Evolutionary conservation across 106 monocot genomes (phyloP).

Genomic region (Allium sativum): DNA sequence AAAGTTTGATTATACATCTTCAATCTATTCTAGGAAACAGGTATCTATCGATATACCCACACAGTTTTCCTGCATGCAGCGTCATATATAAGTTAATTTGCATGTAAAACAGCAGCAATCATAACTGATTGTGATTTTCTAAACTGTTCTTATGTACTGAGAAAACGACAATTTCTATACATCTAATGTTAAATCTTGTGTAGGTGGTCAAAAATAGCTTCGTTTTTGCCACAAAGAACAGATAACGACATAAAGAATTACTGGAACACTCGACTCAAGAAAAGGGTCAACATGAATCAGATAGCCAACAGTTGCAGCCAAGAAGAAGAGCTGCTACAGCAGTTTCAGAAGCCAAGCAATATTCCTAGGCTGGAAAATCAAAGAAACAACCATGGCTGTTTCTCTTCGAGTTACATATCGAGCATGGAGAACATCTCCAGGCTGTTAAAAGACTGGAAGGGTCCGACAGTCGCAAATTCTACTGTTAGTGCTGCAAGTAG

Average conservation of each 20-base stretch:
- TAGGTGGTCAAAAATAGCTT: constrained; percentile 68
- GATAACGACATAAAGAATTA: constrained; percentile 79
- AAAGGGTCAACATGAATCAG: constrained; percentile 29
- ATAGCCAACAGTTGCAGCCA: neutral
- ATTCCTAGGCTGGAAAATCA: neutral
- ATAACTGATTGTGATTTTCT: neutral
- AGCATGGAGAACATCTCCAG: constrained; percentile 49
- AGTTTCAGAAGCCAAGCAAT: neutral
- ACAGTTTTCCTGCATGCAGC: no score
- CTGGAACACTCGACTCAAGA: constrained; percentile 79
- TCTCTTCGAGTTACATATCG: constrained; percentile 24
- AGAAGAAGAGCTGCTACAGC: constrained; percentile 1
- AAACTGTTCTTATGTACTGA: neutral
- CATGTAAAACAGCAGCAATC: neutral
- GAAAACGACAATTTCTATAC: neutral
- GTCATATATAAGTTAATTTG: no score
- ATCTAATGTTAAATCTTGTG: neutral
- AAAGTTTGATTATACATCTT: constrained; percentile 9
- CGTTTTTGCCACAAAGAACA: constrained; percentile 63
- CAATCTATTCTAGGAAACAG: constrained; percentile 29
- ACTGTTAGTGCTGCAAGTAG: no score
- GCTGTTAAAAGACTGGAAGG: constrained; percentile 39
- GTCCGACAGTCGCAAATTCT: no score
- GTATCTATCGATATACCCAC: neutral
- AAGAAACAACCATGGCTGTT: neutral